A percentile compares a stretch with the other conserved stretches of the same genome.
Evolutionary conservation across 2,329 filamentous ascomycete genomes (phyloP).

Genomic region (Cercospora sp.): DNA sequence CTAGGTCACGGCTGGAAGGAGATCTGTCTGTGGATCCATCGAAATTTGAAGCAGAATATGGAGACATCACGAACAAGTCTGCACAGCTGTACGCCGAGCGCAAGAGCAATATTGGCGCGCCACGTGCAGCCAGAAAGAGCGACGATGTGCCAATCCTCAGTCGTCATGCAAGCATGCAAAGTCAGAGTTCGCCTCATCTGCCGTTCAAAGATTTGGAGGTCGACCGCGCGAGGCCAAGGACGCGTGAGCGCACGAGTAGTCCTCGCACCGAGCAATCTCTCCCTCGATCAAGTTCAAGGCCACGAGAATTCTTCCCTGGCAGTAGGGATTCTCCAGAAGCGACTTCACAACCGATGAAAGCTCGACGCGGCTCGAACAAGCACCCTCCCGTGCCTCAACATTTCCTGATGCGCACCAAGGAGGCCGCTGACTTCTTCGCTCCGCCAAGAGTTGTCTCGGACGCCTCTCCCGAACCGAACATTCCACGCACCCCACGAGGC

Average conservation of each 20-base stretch:
- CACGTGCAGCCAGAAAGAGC: conserved; percentile 20
- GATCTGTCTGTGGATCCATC: conserved; percentile 39
- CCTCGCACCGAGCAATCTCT: conserved; percentile 33
- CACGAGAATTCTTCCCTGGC: conserved; percentile 22
- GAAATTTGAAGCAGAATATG: conserved; percentile 38
- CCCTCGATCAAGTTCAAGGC: conserved; percentile 28
- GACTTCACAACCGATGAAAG: conserved; percentile 28
- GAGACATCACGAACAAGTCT: conserved; percentile 32
- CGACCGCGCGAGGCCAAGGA: conserved; percentile 1
- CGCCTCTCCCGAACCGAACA: conserved; percentile 8
- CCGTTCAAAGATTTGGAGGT: conserved; percentile 1
- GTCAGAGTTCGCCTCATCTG: neutral
- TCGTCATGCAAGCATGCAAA: conserved; percentile 2
- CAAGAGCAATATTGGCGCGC: conserved; percentile 20
- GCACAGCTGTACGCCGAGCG: conserved; percentile 32
- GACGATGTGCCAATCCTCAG: neutral
- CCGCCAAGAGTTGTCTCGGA: conserved; percentile 11
- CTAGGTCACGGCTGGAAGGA: conserved; percentile 35
- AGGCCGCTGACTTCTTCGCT: conserved; percentile 28
- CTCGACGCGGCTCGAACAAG: conserved; percentile 20
- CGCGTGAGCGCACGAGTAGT: conserved; percentile 26
- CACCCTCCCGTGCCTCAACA: conserved; percentile 27
- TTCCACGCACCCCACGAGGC: conserved; percentile 15
- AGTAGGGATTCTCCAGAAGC: conserved; percentile 27
- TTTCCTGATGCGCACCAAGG: conserved; percentile 29